Percentiles rank a stretch among this genome's conserved stretches.
phyloP scores from a whole-genome alignment of 129 eudicot genomes.

The Ambrosia artemisiifolia region DNA sequence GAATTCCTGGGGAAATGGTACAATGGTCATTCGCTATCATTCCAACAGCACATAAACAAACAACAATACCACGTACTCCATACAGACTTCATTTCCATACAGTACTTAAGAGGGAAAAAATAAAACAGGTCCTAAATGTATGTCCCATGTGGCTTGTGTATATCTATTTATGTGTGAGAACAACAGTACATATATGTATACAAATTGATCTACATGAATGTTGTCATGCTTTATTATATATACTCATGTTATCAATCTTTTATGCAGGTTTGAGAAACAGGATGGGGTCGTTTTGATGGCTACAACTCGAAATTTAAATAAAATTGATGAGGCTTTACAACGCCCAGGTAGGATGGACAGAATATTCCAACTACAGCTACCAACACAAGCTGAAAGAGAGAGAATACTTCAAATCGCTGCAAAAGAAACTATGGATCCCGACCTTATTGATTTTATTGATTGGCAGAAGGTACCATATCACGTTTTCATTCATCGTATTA shows the following conservation, averaged over 20 bases:
- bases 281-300: slow-evolving; percentile 98
- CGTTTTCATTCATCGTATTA: not conserved
- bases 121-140: not conserved
- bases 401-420: slow-evolving; percentile 69
- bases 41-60: not conserved
- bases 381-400: slow-evolving; percentile 80
- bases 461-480: slow-evolving; percentile 65
- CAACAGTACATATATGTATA: not conserved
- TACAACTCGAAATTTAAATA: slow-evolving; percentile 66
- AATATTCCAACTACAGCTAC: slow-evolving; percentile 79
- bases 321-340: slow-evolving; percentile 77
- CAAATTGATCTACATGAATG: not conserved
- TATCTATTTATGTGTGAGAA: not conserved
- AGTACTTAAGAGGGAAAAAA: not conserved
- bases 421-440: slow-evolving; percentile 81
- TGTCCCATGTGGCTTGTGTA: not conserved
- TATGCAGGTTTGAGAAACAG: slow-evolving; percentile 87
- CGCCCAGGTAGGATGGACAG: slow-evolving; percentile 99
- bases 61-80: not conserved
- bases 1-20: not conserved
- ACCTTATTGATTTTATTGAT: slow-evolving; percentile 68
- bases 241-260: slow-evolving; percentile 2
- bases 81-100: not conserved
- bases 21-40: not conserved
- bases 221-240: slow-evolving; percentile 1